Base-by-base conservation (phyloP, 2,329 filamentous ascomycete genomes). In the Penicillium rolfsii region DNA sequence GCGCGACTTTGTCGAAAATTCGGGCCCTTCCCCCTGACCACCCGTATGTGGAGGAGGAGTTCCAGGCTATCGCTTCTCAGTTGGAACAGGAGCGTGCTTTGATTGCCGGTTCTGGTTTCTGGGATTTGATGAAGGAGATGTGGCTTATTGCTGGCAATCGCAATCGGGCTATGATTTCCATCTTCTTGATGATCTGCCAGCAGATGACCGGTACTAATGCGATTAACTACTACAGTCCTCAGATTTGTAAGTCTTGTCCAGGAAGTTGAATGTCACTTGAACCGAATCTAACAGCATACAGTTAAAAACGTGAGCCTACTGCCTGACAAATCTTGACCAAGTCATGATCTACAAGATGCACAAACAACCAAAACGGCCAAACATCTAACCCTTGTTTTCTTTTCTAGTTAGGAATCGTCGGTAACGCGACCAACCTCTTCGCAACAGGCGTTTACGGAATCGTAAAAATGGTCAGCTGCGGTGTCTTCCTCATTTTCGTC, bases 401-500 rank as follows among this genome's bases (percentile, higher is more conserved):
- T 38, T 53, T 53, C 24, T 82, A 85, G 66, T 80, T 91, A 2
- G 89, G 89, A 19, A 81, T 91, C 58, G 77, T 70, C 0, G 82
- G 80, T 12, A 86, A 83, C 5, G 74, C 82, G 41, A 81, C 84
- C 43, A 85, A 84, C 19, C 84, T 91, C 26, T 90, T 91, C 72
- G 88, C 89, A 4, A 91, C 89, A 0, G 89, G 89, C 43, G 84
- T 91, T 65, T 91, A 91, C 71, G 89, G 89, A 28, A 83, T 91
- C 57, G 85, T 90, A 58, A 91, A 91, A 74, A 87, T 89, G 76
- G 76, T 81, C 9, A 84, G 85, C 41, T 90, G 87, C 70, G 81
- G 83, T 5, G 71, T 81, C 56, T 91, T 91, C 79, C 80, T 91
- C 28, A 71, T 89, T 65, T 87, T 90, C 67, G 83, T 85, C 14